Evolutionary conservation across 2,329 filamentous ascomycete species (phyloP), one percentile per base, ranked within the genome.

Genomic region (Conoideocrella luteorostrata): DNA sequence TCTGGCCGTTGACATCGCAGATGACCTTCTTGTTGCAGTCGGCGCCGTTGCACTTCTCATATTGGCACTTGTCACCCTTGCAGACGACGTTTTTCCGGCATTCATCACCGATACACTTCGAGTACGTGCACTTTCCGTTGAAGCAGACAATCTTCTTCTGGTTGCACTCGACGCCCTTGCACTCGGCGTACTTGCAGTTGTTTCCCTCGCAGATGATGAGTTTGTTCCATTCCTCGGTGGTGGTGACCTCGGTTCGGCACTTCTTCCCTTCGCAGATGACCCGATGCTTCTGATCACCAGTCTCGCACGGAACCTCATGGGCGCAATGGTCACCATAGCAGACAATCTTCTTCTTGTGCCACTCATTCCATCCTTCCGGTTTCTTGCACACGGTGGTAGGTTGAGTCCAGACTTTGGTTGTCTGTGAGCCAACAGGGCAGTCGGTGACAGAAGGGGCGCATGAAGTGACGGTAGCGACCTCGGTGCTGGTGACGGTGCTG

Each of bases 51-150:
- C 61, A 65, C 17, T 46, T 44, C 47, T 58, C 56, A 46, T 59
- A 54, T 49, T 53, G 50, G 55, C 56, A 64, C 20, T 60, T 47
- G 9, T 57, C 43, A 34, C 54, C 54, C 23, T 54, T 50, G 56
- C 64, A 66, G 53, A 59, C 51, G 32, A 56, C 51, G 48, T 64
- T 61, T 54, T 60, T 60, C 41, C 52, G 47, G 52, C 60, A 63
- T 41, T 57, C 53, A 4, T 61, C 50, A 26, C 51, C 50, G 38
- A 50, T 45, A 54, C 57, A 58, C 40, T 55, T 48, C 50, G 56
- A 57, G 21, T 52, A 43, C 15, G 46, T 45, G 53, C 62, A 67
- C 44, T 58, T 50, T 43, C 50, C 53, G 36, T 57, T 54, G 47
- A 52, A 52, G 60, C 61, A 67, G 52, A 58, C 50, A 40, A 64